Percentiles rank a stretch among this genome's conserved stretches.
phyloP scores from a whole-genome alignment of 257 asterid species.

The Nemophila menziesii region DNA sequence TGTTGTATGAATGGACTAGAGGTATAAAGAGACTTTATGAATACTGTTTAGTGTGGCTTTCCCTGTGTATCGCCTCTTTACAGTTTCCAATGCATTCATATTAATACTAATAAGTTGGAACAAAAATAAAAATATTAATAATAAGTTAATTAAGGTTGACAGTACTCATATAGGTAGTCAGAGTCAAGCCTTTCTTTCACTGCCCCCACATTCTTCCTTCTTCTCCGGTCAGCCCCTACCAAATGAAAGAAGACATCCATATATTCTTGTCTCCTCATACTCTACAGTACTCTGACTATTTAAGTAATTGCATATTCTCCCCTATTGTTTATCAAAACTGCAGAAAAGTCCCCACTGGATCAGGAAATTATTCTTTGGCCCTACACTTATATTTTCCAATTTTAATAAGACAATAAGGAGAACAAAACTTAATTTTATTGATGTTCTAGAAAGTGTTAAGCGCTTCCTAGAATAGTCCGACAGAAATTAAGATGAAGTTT shows the following conservation, averaged over 20 bases:
- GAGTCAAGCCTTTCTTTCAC: slow-evolving; percentile 17
- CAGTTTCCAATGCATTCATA: slow-evolving; percentile 23
- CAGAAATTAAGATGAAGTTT: no score
- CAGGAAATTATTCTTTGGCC: no score
- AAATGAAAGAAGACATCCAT: slow-evolving; percentile 9
- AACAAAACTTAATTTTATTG: no score
- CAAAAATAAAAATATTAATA: no score
- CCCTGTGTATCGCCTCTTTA: slow-evolving; percentile 15
- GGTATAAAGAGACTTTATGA: slow-evolving; percentile 7
- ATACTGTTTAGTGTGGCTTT: slow-evolving; percentile 28
- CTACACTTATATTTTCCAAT: no score
- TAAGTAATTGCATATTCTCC: no score
- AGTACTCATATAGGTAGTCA: slow-evolving; percentile 3
- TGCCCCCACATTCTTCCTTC: slow-evolving; percentile 7
- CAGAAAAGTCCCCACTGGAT: no score
- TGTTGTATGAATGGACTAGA: slow-evolving; percentile 9
- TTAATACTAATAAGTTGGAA: not conserved
- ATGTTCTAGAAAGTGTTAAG: no score
- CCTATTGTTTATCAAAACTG: no score
- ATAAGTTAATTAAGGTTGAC: no score
- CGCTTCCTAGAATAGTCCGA: no score
- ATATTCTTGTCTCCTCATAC: slow-evolving; percentile 17
- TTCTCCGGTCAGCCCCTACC: slow-evolving; percentile 14
- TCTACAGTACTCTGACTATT: slow-evolving; percentile 8
- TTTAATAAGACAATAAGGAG: no score